Conservation (phyloP, 2,329 filamentous ascomycete species). For the Seiridium unicorne region DNA sequence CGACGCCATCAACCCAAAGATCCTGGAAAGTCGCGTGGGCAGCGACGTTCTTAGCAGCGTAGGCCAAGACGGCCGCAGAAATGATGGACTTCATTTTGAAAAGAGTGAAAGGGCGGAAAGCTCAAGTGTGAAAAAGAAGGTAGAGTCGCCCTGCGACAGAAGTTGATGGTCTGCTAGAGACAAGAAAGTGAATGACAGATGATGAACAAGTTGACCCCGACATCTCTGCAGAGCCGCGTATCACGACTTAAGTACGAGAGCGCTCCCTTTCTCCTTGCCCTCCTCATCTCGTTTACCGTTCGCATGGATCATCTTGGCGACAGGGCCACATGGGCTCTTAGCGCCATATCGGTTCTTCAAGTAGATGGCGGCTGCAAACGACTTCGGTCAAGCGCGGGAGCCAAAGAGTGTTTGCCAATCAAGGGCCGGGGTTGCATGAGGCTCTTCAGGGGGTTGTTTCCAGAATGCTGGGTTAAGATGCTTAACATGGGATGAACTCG, state of each 20-base stretch:
- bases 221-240: background rate
- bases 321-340: background rate
- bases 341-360: slow-evolving; percentile 3
- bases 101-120: background rate
- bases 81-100: slow-evolving; percentile 29
- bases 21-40: slow-evolving; percentile 52
- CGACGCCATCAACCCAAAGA: slow-evolving; percentile 44
- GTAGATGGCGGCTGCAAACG: background rate
- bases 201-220: no score
- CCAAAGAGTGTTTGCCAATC: background rate
- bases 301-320: background rate
- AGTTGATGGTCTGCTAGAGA: background rate
- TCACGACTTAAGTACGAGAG: background rate
- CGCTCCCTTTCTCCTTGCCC: background rate
- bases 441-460: background rate
- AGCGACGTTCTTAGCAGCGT: slow-evolving; percentile 33
- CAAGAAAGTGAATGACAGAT: background rate
- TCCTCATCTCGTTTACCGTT: background rate
- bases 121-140: background rate
- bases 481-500: background rate
- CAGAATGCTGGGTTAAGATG: background rate
- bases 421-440: background rate
- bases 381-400: background rate
- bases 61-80: slow-evolving; percentile 23
- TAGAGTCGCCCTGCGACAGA: slow-evolving; percentile 7